Evolutionary conservation across 352 stramenopile species (phyloP), one percentile per base, ranked within the genome.

Genomic region (Globisporangium nodosum): DNA sequence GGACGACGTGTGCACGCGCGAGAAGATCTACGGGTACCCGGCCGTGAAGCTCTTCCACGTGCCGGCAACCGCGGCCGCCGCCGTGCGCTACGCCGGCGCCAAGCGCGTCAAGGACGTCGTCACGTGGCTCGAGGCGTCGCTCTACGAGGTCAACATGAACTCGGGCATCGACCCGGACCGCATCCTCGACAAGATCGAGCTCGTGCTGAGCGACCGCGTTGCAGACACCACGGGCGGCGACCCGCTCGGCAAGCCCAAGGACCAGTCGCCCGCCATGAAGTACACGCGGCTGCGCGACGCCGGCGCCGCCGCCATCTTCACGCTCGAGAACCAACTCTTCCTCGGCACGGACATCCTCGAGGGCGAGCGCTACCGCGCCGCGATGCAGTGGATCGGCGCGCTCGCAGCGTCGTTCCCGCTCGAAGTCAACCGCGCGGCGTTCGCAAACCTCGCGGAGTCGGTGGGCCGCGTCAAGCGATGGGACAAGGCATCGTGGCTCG

Each of bases 281-380:
- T 88, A 80, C 60, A 81, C 70, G 27, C 78, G 78, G 0, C 65
- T 94, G 46, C 71, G 79, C 43, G 85, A 94, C 48, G 82, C 78
- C 3, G 85, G 81, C 1, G 75, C 78, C 24, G 77, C 85, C 15
- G 73, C 78, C 0, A 56, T 87, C 20, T 87, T 84, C 58, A 88
- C 76, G 16, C 71, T 94, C 40, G 74, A 94, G 52, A 86, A 81
- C 24, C 76, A 74, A 11, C 83, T 94, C 45, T 92, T 92, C 57
- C 71, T 88, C 47, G 85, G 83, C 43, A 66, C 61, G 1, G 76
- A 66, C 43, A 63, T 84, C 35, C 66, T 93, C 20, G 76, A 91
- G 49, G 80, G 72, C 42, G 72, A 85, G 56, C 71, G 79, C 21
- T 91, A 88, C 51, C 65, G 76, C 12, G 83, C 70, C 0, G 85